Conservation (phyloP, 139 green algal genomes). For the Volvox reticuliferus region DNA sequence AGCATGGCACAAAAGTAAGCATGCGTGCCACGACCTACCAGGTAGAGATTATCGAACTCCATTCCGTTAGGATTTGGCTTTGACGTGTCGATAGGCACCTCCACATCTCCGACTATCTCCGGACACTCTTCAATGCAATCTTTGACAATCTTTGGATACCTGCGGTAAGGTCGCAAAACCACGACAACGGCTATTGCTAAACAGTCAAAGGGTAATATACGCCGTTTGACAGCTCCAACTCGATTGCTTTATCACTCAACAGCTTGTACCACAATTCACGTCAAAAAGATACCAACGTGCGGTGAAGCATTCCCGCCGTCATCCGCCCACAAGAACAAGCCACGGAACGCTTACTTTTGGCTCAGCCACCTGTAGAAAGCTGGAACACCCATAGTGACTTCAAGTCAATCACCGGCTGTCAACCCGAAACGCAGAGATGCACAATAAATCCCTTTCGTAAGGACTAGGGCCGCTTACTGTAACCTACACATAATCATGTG, state of each 20-base stretch:
- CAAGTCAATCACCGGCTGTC: neutral
- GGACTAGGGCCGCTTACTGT: no score
- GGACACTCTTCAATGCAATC: slow-evolving; percentile 93
- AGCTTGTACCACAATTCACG: neutral
- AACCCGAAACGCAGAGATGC: no score
- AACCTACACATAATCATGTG: no score
- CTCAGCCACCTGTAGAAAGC: slow-evolving; percentile 98
- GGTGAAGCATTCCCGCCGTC: slow-evolving; percentile 3
- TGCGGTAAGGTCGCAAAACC: slow-evolving; percentile 49
- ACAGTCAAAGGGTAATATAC: neutral
- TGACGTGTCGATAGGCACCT: slow-evolving; percentile 91
- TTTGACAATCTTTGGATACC: slow-evolving; percentile 96
- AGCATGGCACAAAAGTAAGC: no score
- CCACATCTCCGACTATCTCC: slow-evolving; percentile 80
- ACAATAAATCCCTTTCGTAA: no score
- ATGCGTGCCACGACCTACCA: slow-evolving; percentile 70
- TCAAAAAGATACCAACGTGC: neutral
- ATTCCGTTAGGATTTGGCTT: slow-evolving; percentile 96
- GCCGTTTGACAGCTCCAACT: no score
- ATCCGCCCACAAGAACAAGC: neutral
- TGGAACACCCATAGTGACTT: slow-evolving; percentile 92
- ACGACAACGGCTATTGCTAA: neutral
- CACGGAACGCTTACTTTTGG: slow-evolving; percentile 60
- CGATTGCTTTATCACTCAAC: neutral
- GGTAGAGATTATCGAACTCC: slow-evolving; percentile 99